Percentiles rank a stretch among this genome's conserved stretches.
These are phyloP conservation scores for Fusarium agapanthi DNA, from an alignment of 2,329 filamentous ascomycete species.

Conservation along the genomic window DNA sequence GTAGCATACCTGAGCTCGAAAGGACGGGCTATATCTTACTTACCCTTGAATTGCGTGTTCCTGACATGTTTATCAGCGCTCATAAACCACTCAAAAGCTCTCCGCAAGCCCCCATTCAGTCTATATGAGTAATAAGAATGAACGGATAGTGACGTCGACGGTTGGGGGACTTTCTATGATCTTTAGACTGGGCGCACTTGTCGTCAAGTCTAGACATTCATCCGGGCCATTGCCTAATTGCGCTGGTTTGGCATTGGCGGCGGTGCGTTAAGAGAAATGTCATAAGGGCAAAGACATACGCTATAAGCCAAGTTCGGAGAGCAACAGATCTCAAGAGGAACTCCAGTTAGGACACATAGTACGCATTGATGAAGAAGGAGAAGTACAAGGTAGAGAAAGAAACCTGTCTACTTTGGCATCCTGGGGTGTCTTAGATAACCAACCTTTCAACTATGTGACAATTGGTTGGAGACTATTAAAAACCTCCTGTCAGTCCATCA, in stretches of 20 bases:
- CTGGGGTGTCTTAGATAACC: not conserved
- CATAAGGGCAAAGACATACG: not conserved
- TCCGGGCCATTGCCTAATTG: not conserved
- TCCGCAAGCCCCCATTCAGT: not conserved
- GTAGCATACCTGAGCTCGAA: not conserved
- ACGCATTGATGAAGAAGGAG: not conserved
- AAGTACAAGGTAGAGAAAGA: not conserved
- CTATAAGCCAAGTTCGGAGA: not conserved
- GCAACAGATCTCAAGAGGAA: not conserved
- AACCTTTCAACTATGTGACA: not conserved
- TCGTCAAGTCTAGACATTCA: not conserved
- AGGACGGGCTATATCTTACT: not conserved
- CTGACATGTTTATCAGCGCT: not conserved
- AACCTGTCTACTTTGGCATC: not conserved
- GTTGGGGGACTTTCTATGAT: not conserved
- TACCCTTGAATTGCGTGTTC: too few species aligned
- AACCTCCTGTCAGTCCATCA: not conserved
- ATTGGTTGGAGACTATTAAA: not conserved
- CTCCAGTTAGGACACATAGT: too few species aligned
- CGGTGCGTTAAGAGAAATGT: not conserved
- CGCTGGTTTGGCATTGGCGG: not conserved
- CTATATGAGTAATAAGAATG: not conserved
- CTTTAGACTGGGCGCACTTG: not conserved
- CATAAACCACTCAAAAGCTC: not conserved
- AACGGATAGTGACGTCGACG: not conserved